Percentiles rank a stretch among this genome's conserved stretches.
Conservation (phyloP, 495 filamentous ascomycete genomes). For the Talaromyces proteolyticus region DNA sequence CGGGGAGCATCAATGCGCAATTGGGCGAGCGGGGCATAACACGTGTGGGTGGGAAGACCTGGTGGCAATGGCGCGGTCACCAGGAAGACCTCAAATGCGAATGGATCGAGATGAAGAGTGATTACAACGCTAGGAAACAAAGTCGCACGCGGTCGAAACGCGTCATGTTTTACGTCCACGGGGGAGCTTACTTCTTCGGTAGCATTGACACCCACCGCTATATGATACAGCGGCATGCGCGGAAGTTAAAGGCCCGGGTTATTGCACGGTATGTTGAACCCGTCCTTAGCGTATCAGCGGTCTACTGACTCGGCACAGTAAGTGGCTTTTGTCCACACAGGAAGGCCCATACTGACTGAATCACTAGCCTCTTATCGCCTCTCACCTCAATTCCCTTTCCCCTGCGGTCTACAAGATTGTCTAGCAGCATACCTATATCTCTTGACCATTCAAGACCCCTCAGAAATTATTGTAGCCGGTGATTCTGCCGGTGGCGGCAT, state of each 20-base stretch:
- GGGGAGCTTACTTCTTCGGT: constrained; percentile 80
- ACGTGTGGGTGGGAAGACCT: constrained; percentile 72
- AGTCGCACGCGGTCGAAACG: constrained; percentile 51
- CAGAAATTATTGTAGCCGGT: constrained; percentile 75
- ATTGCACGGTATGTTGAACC: constrained; percentile 55
- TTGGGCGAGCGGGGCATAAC: constrained; percentile 69
- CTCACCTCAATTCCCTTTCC: constrained; percentile 91
- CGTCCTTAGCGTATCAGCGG: background rate
- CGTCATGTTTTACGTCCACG: constrained; percentile 91
- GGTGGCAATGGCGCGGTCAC: constrained; percentile 88
- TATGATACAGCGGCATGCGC: constrained; percentile 90
- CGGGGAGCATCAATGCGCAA: constrained; percentile 56
- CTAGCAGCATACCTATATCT: constrained; percentile 81
- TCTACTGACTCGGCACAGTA: constrained; percentile 28
- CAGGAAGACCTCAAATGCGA: constrained; percentile 66
- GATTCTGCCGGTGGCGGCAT: constrained; percentile 91
- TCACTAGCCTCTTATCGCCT: constrained; percentile 67
- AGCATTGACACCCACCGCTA: constrained; percentile 94
- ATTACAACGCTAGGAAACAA: constrained; percentile 66
- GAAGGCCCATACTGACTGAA: constrained; percentile 9
- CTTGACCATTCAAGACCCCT: constrained; percentile 63
- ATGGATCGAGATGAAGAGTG: constrained; percentile 91
- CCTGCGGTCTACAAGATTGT: constrained; percentile 85
- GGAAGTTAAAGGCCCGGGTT: constrained; percentile 84
- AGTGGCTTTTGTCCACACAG: constrained; percentile 11